Evolutionary conservation across 192 early-diverging fungal species (phyloP), one percentile per base, ranked within the genome.

Genomic region (Podila horticola): DNA sequence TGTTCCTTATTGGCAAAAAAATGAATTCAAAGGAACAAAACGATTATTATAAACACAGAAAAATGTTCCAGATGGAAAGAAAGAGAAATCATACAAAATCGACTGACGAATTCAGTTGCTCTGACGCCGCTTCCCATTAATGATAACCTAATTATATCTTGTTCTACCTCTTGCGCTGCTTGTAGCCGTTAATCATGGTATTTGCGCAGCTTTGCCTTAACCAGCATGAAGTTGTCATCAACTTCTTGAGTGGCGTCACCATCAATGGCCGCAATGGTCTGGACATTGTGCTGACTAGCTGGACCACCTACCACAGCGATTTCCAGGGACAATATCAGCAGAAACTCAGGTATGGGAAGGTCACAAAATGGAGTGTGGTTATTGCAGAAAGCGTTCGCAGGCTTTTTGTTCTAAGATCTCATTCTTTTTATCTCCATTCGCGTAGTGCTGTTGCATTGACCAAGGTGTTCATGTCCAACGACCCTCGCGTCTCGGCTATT

Each of bases 201-300:
- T 96, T 97, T 82, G 94, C 93, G 30, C 95, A 97, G 57, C 86
- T 97, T 58, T 87, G 94, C 45, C 67, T 88, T n/a, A 84, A 72
- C 31, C 92, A 96, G 36, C 82, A 89, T 30, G 84, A 87, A 33
- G 91, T 88, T 13, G 89, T 94, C 0, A 81, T 95, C 38, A 84
- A 93, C 24, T 93, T 97, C 74, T 84, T 98, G 64, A 74, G 58
- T 20, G 71, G 74, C 26, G 71, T 90, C n/a, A 69, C 82, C 26
- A 82, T 95, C 33, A 79, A 88, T 29, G 88, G 86, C 10, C 83
- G 79, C 22, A 89, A 79, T 55, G 97, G 95, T 1, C 82, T 98
- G 19, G 88, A 93, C 11, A 81, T 96, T n/a, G 83, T 98, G 29
- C 82, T 97, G 60, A 82, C 74, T 3, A 74, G 83, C 3, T 98